Conservation (phyloP, 164 flowering plant species). For the Buxus sempervirens region DNA sequence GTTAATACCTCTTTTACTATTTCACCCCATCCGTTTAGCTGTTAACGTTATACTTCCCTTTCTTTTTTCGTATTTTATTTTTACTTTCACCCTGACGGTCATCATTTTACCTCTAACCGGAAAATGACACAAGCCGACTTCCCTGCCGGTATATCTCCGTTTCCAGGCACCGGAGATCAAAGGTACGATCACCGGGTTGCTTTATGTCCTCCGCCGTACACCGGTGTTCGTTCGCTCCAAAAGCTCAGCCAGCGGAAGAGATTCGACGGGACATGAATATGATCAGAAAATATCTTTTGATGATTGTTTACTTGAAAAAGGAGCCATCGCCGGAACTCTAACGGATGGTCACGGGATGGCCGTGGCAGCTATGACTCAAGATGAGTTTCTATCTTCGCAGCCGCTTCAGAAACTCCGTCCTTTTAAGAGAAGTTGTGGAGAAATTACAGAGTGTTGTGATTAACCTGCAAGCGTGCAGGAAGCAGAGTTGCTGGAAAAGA, state of each 20-base stretch:
- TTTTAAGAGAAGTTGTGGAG: not conserved
- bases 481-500: not conserved
- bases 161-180: conserved; percentile 19
- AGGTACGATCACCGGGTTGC: conserved; percentile 14
- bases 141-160: conserved; percentile 26
- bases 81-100: conserved; percentile 13
- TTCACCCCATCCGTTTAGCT: too few relatives aligned
- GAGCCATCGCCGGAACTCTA: conserved; percentile 1
- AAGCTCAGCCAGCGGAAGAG: conserved; percentile 37
- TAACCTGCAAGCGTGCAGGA: too few relatives aligned
- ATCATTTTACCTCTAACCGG: conserved; percentile 19
- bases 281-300: not conserved
- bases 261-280: not conserved
- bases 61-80: too few relatives aligned
- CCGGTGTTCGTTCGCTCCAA: conserved; percentile 26
- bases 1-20: too few relatives aligned
- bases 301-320: not conserved
- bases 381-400: conserved; percentile 7
- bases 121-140: conserved; percentile 17
- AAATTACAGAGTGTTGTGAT: conserved; percentile 1
- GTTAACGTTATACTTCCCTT: too few relatives aligned
- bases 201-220: conserved; percentile 1
- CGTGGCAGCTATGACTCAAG: not conserved
- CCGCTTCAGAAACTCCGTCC: not conserved
- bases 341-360: not conserved